These are phyloP conservation scores for Naumovozyma dairenensis DNA, from an alignment of 805 yeast species.

Conservation along the genomic window DNA sequence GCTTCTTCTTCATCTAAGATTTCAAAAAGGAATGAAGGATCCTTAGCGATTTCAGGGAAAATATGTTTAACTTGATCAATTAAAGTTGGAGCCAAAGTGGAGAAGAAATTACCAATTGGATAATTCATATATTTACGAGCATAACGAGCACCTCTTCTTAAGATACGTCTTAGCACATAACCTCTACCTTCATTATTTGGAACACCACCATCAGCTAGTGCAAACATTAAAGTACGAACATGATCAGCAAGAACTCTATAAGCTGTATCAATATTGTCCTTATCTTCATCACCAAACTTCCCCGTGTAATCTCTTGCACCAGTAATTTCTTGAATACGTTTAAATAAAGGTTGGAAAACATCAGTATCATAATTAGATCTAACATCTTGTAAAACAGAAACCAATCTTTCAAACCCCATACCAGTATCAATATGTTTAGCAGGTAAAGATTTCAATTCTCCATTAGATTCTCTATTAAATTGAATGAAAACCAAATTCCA, in stretches of 20 bases:
- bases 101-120: constrained; percentile 91
- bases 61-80: constrained; percentile 77
- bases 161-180: constrained; percentile 89
- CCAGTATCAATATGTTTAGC: constrained; percentile 97
- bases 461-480: constrained; percentile 87
- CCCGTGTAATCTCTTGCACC: constrained; percentile 90
- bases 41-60: constrained; percentile 82
- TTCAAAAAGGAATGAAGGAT: constrained; percentile 69
- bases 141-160: constrained; percentile 96
- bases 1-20: constrained; percentile 93
- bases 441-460: constrained; percentile 72
- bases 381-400: constrained; percentile 84
- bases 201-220: constrained; percentile 97
- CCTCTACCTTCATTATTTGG: constrained; percentile 99
- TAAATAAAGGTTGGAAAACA: constrained; percentile 84
- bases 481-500: constrained; percentile 98
- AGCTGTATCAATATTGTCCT: constrained; percentile 94
- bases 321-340: constrained; percentile 80
- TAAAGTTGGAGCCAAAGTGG: constrained; percentile 83
- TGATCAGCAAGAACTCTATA: constrained; percentile 98
- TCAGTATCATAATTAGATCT: constrained; percentile 95
- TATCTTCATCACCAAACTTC: constrained; percentile 84
- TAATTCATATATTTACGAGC: constrained; percentile 93
- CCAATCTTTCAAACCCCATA: constrained; percentile 97
- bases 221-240: constrained; percentile 92